Conservation (phyloP, 768 basidiomycete species). For the Russula griseocarnosa region DNA sequence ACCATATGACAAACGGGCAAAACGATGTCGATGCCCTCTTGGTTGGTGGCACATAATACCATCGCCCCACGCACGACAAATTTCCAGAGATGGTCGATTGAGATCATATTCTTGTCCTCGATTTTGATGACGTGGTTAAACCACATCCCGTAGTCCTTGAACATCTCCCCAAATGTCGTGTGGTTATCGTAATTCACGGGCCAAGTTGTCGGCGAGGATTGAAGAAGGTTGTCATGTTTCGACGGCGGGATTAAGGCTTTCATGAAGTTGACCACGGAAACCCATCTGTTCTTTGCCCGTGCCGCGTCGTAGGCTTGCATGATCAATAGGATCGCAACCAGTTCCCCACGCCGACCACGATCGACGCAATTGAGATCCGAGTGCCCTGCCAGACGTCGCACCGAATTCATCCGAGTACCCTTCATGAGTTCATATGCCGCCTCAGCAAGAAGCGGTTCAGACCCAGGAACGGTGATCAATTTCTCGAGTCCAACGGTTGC, state of each 20-base stretch:
- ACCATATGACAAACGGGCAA: not conserved
- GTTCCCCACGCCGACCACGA: not conserved
- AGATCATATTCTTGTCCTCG: too few species aligned
- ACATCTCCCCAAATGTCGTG: not conserved
- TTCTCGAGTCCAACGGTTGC: not conserved
- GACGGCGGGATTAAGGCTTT: too few species aligned
- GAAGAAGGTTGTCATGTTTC: too few species aligned
- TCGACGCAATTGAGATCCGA: not conserved
- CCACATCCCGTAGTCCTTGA: not conserved
- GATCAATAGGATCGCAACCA: not conserved
- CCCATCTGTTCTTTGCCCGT: too few species aligned
- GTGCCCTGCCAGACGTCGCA: not conserved
- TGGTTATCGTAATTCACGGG: not conserved
- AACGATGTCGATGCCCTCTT: not conserved
- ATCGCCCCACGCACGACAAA: not conserved
- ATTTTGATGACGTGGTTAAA: too few species aligned
- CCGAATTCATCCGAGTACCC: not conserved
- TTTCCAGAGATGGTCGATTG: too few species aligned
- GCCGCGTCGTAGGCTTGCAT: not conserved
- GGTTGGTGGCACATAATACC: not conserved
- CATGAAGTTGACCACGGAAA: too few species aligned
- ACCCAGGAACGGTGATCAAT: not conserved
- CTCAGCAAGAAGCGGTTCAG: constrained; percentile 7
- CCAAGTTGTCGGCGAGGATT: too few species aligned
- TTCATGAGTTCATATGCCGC: not conserved